These are phyloP conservation scores for Trichoderma sp. DNA, from an alignment of 2,329 filamentous ascomycete genomes.

Conservation along the genomic window DNA sequence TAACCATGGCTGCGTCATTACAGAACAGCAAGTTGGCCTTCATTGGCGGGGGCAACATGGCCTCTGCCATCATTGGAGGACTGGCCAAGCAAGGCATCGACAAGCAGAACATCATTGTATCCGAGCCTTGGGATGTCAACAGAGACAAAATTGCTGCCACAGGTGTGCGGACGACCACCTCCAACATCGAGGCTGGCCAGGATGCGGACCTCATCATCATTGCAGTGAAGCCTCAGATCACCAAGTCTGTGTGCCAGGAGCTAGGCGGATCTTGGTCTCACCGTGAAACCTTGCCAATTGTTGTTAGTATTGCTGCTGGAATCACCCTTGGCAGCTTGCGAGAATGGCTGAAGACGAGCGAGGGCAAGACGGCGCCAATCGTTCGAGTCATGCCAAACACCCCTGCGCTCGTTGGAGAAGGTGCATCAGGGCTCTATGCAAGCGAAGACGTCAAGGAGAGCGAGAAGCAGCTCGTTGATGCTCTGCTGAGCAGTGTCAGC, in stretches of 20 bases:
- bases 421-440: constrained; percentile 47
- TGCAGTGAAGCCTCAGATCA: constrained; percentile 51
- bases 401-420: constrained; percentile 49
- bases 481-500: constrained; percentile 45
- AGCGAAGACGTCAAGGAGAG: constrained; percentile 39
- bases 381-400: constrained; percentile 55
- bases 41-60: constrained; percentile 51
- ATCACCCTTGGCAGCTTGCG: constrained; percentile 45
- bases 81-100: constrained; percentile 43
- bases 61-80: constrained; percentile 49
- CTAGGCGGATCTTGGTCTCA: constrained; percentile 39
- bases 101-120: constrained; percentile 45
- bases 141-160: constrained; percentile 45
- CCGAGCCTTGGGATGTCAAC: constrained; percentile 53
- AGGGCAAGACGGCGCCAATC: constrained; percentile 40
- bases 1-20: constrained; percentile 29
- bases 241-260: constrained; percentile 46
- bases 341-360: constrained; percentile 40
- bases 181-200: constrained; percentile 43
- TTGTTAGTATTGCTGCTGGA: constrained; percentile 49
- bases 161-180: constrained; percentile 45
- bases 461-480: constrained; percentile 42
- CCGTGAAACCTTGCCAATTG: constrained; percentile 37
- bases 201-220: constrained; percentile 47
- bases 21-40: constrained; percentile 36